A percentile compares a stretch with the other conserved stretches of the same genome.
These are phyloP conservation scores for Ceratobasidium sp. DNA, from an alignment of 1,284 basidiomycete genomes.

Conservation along the genomic window DNA sequence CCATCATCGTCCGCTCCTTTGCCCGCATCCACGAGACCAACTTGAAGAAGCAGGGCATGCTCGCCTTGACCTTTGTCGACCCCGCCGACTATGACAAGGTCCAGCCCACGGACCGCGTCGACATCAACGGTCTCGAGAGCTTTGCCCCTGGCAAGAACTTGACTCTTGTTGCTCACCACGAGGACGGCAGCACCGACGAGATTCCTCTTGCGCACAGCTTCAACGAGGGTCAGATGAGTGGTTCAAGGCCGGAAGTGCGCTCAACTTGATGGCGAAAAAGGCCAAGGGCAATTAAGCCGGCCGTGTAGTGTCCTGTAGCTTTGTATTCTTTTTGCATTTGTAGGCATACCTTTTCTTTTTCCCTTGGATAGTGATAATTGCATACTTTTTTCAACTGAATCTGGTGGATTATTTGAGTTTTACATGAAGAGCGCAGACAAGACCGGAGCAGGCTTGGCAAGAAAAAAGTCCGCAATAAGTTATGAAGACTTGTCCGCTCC, in stretches of 20 bases:
- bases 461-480: too few relatives aligned
- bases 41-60: conserved; percentile 98
- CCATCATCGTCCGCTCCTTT: conserved; percentile 94
- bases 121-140: conserved; percentile 80
- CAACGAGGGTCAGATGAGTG: conserved; percentile 91
- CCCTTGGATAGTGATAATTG: background rate
- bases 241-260: conserved; percentile 92
- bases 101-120: conserved; percentile 80
- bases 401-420: too few relatives aligned
- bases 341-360: background rate
- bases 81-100: conserved; percentile 91
- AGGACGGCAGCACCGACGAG: conserved; percentile 78
- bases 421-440: too few relatives aligned
- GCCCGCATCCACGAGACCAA: conserved; percentile 99
- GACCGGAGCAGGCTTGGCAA: too few relatives aligned
- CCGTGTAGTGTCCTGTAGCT: too few relatives aligned
- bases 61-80: conserved; percentile 87
- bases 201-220: conserved; percentile 78
- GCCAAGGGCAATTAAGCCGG: conserved; percentile 1
- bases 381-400: too few relatives aligned
- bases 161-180: conserved; percentile 79
- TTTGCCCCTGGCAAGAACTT: conserved; percentile 91
- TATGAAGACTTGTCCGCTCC: conserved; percentile 58
- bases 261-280: conserved; percentile 60
- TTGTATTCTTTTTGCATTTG: too few relatives aligned